phyloP scores from a whole-genome alignment of 139 green algal genomes.

The Spirogloea muscicola region DNA sequence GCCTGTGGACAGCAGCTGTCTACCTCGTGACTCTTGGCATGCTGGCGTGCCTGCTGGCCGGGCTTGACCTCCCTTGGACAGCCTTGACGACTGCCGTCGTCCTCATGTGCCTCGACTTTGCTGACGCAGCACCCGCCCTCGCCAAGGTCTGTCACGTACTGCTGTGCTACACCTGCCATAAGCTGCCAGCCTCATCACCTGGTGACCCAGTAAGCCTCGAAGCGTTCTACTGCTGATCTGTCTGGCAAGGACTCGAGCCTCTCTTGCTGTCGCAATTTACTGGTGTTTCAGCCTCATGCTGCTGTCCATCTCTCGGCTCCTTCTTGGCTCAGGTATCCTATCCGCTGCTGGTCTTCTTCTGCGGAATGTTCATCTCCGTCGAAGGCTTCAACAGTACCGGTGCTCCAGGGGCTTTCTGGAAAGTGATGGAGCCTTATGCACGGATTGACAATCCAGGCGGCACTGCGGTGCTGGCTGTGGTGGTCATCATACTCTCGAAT shows the following conservation, averaged over 20 bases:
- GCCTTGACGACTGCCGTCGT: constrained; percentile 3
- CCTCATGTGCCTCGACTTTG: neutral
- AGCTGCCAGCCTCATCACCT: too few relatives aligned
- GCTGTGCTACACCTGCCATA: neutral
- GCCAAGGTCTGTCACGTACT: neutral
- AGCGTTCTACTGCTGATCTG: neutral
- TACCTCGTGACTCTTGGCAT: constrained; percentile 2
- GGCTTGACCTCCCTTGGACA: neutral
- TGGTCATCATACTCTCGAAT: constrained; percentile 14
- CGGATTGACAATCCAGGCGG: neutral
- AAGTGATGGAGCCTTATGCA: constrained; percentile 1
- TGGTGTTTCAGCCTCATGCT: neutral
- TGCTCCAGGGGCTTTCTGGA: neutral
- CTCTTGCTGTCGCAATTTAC: neutral
- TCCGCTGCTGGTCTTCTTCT: constrained; percentile 14
- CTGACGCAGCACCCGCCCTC: neutral
- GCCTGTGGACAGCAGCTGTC: neutral
- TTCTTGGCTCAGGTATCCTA: constrained; percentile 5
- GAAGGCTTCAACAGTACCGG: constrained; percentile 16
- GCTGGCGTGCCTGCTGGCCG: constrained; percentile 9
- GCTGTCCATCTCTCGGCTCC: too few relatives aligned
- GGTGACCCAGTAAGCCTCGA: neutral
- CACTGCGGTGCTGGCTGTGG: neutral
- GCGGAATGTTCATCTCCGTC: constrained; percentile 9
- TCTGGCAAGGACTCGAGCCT: neutral